Evolutionary conservation across 768 basidiomycete genomes (phyloP).

Genomic region (Boletellus ananiceps): DNA sequence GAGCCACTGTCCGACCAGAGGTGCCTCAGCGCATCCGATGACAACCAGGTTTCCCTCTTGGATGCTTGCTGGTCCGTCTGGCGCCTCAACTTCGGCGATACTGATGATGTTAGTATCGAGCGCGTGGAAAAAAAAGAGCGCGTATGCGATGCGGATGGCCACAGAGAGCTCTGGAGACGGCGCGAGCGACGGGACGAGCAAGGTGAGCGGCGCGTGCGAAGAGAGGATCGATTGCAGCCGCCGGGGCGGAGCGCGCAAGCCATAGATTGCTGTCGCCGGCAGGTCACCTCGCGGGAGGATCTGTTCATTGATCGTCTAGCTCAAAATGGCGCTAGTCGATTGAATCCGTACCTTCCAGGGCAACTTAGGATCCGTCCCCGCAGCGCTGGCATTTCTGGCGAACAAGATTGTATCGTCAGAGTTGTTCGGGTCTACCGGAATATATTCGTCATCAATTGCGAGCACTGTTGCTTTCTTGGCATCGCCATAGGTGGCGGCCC

Average conservation of each 20-base stretch:
- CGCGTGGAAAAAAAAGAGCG: conserved; percentile 61
- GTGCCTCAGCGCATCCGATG: conserved; percentile 42
- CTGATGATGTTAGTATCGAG: conserved; percentile 60
- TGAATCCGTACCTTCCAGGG: conserved; percentile 22
- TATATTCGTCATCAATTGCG: conserved; percentile 11
- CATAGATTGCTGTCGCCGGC: not conserved
- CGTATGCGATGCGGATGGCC: conserved; percentile 65
- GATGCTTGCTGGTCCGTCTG: not conserved
- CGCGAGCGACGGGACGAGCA: conserved; percentile 47
- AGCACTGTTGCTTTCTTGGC: not conserved
- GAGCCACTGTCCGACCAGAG: conserved; percentile 33
- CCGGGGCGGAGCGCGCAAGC: conserved; percentile 17
- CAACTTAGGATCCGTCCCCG: not conserved
- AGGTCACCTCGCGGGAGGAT: not conserved
- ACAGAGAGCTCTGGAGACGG: conserved; percentile 40
- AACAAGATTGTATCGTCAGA: conserved; percentile 9
- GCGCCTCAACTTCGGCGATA: conserved; percentile 31
- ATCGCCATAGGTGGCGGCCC: not conserved
- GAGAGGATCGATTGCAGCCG: conserved; percentile 66
- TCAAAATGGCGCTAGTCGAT: not conserved
- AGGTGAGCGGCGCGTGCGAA: conserved; percentile 45
- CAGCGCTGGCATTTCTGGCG: not conserved
- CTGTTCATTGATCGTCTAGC: not conserved
- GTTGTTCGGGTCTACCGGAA: not conserved
- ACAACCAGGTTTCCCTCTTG: conserved; percentile 52